phyloP scores from a whole-genome alignment of 2,329 filamentous ascomycete genomes.

The Fusarium caatingaense region DNA sequence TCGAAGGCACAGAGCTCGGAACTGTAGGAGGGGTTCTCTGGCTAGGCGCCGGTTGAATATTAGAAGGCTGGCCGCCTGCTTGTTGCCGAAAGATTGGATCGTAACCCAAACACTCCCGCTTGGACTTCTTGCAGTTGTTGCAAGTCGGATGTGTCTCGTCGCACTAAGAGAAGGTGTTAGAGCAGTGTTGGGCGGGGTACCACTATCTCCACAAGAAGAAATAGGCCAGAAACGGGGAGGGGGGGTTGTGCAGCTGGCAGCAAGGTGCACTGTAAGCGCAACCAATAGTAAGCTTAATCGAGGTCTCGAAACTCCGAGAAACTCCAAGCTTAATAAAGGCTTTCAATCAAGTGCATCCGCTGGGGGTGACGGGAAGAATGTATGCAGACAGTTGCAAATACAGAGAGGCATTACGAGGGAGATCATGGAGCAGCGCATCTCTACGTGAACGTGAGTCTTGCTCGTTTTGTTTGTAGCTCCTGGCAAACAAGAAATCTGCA shows the following conservation, averaged over 20 bases:
- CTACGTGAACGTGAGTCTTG: slow-evolving; percentile 41
- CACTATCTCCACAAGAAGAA: slow-evolving; percentile 36
- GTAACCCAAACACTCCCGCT: slow-evolving; percentile 87
- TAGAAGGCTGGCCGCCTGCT: slow-evolving; percentile 77
- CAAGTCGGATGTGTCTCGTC: slow-evolving; percentile 95
- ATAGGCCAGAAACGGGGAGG: slow-evolving; percentile 13
- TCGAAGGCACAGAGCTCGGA: slow-evolving; percentile 44
- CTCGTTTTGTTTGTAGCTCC: slow-evolving; percentile 36
- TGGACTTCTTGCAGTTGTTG: slow-evolving; percentile 89
- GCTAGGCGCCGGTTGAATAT: slow-evolving; percentile 52
- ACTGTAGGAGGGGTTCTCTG: slow-evolving; percentile 51
- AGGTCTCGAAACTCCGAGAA: slow-evolving; percentile 24
- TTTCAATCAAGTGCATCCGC: slow-evolving; percentile 6
- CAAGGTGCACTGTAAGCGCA: slow-evolving; percentile 18
- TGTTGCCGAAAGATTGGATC: slow-evolving; percentile 86
- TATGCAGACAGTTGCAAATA: slow-evolving; percentile 16
- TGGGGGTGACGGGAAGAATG: background rate
- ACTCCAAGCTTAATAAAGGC: background rate
- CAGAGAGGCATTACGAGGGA: slow-evolving; percentile 36
- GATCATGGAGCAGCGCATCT: slow-evolving; percentile 31
- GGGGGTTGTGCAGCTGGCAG: slow-evolving; percentile 26
- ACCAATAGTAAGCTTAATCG: slow-evolving; percentile 33
- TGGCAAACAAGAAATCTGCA: slow-evolving; percentile 34
- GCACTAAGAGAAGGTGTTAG: slow-evolving; percentile 66
- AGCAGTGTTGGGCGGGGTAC: slow-evolving; percentile 34